Base-by-base conservation (phyloP, 768 basidiomycete genomes). In the Serendipita sp. region DNA sequence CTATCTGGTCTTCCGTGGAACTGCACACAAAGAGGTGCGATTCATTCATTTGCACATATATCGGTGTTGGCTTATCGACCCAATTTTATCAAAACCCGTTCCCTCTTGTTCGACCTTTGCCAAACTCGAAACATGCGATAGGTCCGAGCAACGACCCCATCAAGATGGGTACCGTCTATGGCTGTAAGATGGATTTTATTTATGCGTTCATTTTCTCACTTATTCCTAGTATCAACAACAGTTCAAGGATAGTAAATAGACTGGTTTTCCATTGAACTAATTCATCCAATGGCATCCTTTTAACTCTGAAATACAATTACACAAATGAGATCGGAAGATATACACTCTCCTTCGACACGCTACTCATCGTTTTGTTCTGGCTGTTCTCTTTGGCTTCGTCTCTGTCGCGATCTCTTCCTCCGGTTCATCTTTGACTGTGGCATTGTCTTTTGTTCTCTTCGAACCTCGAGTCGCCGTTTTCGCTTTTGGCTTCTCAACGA, bases 1-100 rank as follows among this genome's bases (percentile, higher is more conserved):
- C 4, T 91, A 84, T 67, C 80, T 77, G 32, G 76, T 85, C 10
- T 93, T 86, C 85, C 79, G 75, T 36, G 73, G 86, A 66, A 90
- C 88, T 68, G 89, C 90, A 13, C 81, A 81, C 63, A 80, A 83
- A 68, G 92, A 94, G 84, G 91, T 91, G 68, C 70, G 85, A 32
- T 23, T 3, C 44, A 30, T 47, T 60, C 41, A 34, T 8, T n/a
- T 30, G 8, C 10, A 60, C 4, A 32, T 30, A 23, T 30, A 30
- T 11, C 4, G n/a, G 4, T 60, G 34, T 38, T 30, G 4, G 8
- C 35, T 10, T 16, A 30, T 30, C 52, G 15, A 38, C 30, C 35
- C 36, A 3, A 23, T 60, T 35, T 10, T 10, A 8, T n/a, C 30
- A 8, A 28, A 23, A 23, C 35, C 35, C 30, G 30, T 11, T 23